Conservation (phyloP, 768 basidiomycete genomes). For the Podaxis sp. region DNA sequence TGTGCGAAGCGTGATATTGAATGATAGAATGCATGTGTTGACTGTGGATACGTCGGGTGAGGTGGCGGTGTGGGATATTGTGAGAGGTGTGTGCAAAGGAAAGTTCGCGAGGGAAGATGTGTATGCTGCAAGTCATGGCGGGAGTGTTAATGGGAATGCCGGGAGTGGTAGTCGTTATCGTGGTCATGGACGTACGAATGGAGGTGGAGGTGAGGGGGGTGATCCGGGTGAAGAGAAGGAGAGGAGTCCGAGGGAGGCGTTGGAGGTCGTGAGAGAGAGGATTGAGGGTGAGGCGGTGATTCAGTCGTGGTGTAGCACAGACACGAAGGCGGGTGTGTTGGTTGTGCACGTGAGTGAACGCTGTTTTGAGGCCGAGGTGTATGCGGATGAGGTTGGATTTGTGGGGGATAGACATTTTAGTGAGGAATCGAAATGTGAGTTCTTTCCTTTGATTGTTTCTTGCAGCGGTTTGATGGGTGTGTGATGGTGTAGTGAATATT, state of each 20-base stretch:
- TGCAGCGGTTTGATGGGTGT: not conserved
- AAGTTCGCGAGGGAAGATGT: conserved; percentile 67
- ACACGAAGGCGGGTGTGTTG: conserved; percentile 87
- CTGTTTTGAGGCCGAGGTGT: conserved; percentile 94
- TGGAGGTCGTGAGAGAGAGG: conserved; percentile 84
- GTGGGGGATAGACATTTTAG: conserved; percentile 55
- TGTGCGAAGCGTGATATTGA: conserved; percentile 78
- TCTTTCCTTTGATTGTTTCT: conserved; percentile 5
- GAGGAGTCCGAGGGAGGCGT: conserved; percentile 73
- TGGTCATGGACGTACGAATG: not conserved
- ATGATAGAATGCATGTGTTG: conserved; percentile 86
- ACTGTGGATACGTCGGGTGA: conserved; percentile 88
- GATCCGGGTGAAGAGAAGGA: conserved; percentile 34
- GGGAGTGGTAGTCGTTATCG: conserved; percentile 8
- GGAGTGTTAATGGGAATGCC: conserved; percentile 41
- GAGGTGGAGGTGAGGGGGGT: conserved; percentile 18
- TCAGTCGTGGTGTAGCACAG: conserved; percentile 81
- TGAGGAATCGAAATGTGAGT: conserved; percentile 82
- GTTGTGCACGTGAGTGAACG: conserved; percentile 85
- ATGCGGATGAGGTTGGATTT: conserved; percentile 88
- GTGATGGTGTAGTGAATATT: conserved; percentile 65
- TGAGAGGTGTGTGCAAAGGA: conserved; percentile 75
- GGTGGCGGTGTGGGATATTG: conserved; percentile 92
- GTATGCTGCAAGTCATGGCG: conserved; percentile 49
- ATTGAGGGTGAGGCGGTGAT: conserved; percentile 96